A percentile compares a stretch with the other conserved stretches of the same genome.
These are phyloP conservation scores for Stagonosporopsis tanaceti DNA, from an alignment of 2,329 filamentous ascomycete species.

Conservation along the genomic window DNA sequence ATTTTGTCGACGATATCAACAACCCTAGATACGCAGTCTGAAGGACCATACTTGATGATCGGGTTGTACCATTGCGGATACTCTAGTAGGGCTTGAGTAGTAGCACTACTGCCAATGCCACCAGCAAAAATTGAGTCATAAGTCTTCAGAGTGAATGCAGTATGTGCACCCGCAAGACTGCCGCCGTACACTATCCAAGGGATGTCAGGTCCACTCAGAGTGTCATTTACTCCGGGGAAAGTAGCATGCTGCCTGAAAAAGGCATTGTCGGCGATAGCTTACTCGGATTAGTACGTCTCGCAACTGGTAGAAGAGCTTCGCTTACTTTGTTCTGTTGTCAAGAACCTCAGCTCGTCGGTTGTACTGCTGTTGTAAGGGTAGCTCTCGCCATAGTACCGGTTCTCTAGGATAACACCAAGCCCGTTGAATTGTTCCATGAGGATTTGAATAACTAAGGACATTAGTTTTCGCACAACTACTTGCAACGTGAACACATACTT, in stretches of 20 bases:
- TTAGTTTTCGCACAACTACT: not conserved
- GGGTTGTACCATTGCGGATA: slow-evolving; percentile 45
- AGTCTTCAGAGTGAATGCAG: slow-evolving; percentile 56
- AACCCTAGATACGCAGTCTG: too few relatives aligned
- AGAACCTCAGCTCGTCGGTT: slow-evolving; percentile 59
- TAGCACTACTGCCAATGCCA: slow-evolving; percentile 59
- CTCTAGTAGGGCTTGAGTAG: slow-evolving; percentile 52
- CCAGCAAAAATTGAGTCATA: slow-evolving; percentile 58
- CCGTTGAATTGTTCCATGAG: slow-evolving; percentile 63
- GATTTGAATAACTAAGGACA: slow-evolving; percentile 58
- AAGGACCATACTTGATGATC: too few relatives aligned
- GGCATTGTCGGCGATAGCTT: slow-evolving; percentile 60
- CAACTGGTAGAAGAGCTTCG: not conserved
- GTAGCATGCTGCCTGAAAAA: slow-evolving; percentile 60
- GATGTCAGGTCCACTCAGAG: slow-evolving; percentile 54
- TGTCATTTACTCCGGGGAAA: slow-evolving; percentile 55
- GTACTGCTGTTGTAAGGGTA: slow-evolving; percentile 59
- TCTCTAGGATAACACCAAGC: slow-evolving; percentile 63
- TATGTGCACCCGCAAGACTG: slow-evolving; percentile 55
- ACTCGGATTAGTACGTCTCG: not conserved
- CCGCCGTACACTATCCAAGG: slow-evolving; percentile 59
- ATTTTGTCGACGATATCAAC: too few relatives aligned
- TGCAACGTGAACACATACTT: slow-evolving; percentile 31
- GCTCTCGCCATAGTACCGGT: slow-evolving; percentile 60
- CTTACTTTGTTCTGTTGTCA: slow-evolving; percentile 60